Evolutionary conservation across 2,329 filamentous ascomycete species (phyloP), one percentile per base, ranked within the genome.

Genomic region (Phialophora chinensis): DNA sequence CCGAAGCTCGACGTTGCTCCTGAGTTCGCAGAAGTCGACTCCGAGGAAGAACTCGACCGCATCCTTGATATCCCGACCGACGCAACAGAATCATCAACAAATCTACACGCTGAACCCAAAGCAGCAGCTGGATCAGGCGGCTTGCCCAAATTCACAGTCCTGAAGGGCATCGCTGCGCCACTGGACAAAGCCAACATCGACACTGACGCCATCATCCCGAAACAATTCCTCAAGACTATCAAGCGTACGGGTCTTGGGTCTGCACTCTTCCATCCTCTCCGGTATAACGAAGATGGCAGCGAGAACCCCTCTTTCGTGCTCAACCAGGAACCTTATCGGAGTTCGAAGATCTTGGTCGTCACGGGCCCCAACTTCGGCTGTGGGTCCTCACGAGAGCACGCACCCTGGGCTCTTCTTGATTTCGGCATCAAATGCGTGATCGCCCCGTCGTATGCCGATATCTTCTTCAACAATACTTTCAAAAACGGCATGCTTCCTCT

Each of bases 381-480:
- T 75, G 95, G 95, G 72, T 91, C 87, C 74, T 94, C 90, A 33
- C 89, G 95, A 77, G 95, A 98, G 81, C 95, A 98, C 82, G 95
- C 95, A 2, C 95, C 95, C 0, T 98, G 95, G 95, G 94, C 95
- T 5, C 86, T 98, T 27, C 88, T 96, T 65, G 95, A 98, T 81
- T 98, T 98, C 74, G 95, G 95, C 72, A 97, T 99, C 82, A 92
- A 90, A 77, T 94, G 90, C 78, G 86, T 98, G 75, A 96, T 98
- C 73, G 95, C 94, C 0, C 92, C 92, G 1, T 93, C 91, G 0
- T 91, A 87, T 72, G 91, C 90, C 66, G 92, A 96, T 76, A 99
- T 99, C 79, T 97, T 97, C 88, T 96, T 94, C 87, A 97, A 97
- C 87, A 99, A 99, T 85, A 95, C 91, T n/a, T 98, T 97, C 87